These are phyloP conservation scores for Carex myosuroides DNA, from an alignment of 176 grass and related monocot genomes.

Conservation along the genomic window DNA sequence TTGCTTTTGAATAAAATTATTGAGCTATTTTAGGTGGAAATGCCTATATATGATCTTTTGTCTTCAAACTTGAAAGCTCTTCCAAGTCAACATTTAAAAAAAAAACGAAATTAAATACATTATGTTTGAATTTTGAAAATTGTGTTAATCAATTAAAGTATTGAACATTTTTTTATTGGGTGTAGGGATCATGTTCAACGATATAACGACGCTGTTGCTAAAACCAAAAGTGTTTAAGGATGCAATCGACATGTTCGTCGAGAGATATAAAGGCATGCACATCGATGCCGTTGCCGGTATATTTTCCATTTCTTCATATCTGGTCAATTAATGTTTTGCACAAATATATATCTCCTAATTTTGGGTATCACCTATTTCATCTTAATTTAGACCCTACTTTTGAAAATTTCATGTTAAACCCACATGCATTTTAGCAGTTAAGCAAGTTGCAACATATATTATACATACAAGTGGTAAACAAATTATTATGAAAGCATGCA, in stretches of 20 bases:
- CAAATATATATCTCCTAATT: not conserved
- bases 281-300: conserved; percentile 81
- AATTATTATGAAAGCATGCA: no score
- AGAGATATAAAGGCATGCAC: conserved; percentile 73
- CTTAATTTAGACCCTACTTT: not conserved
- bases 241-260: conserved; percentile 83
- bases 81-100: not conserved
- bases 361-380: not conserved
- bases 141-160: not conserved
- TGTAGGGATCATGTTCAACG: conserved; percentile 99
- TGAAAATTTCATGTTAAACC: not conserved
- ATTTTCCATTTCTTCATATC: not conserved
- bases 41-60: not conserved
- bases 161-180: not conserved
- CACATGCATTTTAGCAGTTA: not conserved
- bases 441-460: no score
- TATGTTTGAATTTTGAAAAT: not conserved
- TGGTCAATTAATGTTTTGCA: not conserved
- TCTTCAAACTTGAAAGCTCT: not conserved
- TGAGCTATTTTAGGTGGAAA: not conserved
- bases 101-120: not conserved
- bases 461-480: no score
- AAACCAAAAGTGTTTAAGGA: conserved; percentile 71
- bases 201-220: conserved; percentile 83
- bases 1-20: not conserved